Evolutionary conservation across 73 alveolate species (phyloP).

Genomic region (Tetrahymena malaccensis): DNA sequence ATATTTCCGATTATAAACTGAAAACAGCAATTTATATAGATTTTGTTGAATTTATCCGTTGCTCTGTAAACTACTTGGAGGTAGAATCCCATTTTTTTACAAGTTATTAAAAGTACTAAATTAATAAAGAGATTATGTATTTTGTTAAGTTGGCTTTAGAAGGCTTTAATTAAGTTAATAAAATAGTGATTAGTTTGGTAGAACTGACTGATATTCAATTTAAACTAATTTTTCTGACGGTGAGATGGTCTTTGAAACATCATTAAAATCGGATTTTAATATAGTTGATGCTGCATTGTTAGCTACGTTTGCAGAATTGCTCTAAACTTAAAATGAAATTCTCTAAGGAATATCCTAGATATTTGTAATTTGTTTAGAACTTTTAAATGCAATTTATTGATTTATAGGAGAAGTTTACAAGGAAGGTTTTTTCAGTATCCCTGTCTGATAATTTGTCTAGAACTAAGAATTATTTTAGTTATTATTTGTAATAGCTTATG

Average conservation of each 20-base stretch:
- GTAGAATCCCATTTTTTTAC: neutral
- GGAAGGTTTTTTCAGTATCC: neutral
- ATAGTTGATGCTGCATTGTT: neutral
- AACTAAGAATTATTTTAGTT: neutral
- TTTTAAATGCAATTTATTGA: neutral
- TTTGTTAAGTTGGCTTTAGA: neutral
- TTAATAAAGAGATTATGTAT: neutral
- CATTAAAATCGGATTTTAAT: neutral
- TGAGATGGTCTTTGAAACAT: neutral
- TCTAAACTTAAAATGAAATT: neutral
- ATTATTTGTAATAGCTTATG: neutral
- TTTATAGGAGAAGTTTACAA: neutral
- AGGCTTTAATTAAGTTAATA: neutral
- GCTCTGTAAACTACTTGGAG: neutral
- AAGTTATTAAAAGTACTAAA: neutral
- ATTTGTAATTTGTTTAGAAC: neutral
- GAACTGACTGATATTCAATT: neutral
- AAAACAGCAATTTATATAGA: neutral
- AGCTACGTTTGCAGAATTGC: neutral
- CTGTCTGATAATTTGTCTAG: neutral
- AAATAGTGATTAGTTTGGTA: neutral
- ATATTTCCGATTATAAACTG: neutral
- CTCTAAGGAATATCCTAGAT: neutral
- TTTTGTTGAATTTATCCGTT: neutral
- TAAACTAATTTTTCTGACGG: neutral